Conservation (phyloP, 805 yeast species). For the Starmerella asiatica region DNA sequence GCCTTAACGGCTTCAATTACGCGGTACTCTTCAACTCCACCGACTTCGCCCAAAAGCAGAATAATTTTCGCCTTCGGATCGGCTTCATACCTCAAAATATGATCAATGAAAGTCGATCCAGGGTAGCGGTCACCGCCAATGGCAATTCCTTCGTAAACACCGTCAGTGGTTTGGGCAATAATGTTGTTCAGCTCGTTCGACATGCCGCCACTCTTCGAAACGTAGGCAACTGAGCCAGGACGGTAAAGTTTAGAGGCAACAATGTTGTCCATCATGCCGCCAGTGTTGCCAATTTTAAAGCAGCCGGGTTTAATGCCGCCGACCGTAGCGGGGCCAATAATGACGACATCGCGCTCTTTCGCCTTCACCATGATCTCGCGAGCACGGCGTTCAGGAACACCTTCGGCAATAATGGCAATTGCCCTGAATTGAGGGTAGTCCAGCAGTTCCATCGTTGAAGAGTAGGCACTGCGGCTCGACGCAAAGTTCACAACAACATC, state of each 20-base stretch:
- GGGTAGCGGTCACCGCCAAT: slow-evolving; percentile 67
- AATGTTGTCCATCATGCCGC: slow-evolving; percentile 40
- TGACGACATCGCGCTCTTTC: slow-evolving; percentile 33
- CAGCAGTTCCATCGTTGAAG: slow-evolving; percentile 35
- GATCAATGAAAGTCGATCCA: slow-evolving; percentile 58
- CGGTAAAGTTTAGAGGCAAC: slow-evolving; percentile 37
- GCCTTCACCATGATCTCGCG: slow-evolving; percentile 35
- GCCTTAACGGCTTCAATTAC: slow-evolving; percentile 54
- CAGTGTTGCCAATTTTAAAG: slow-evolving; percentile 38
- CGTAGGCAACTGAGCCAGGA: slow-evolving; percentile 37
- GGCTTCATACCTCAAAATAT: slow-evolving; percentile 47
- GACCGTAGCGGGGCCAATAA: slow-evolving; percentile 37
- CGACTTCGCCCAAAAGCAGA: slow-evolving; percentile 55
- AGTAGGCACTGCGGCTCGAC: slow-evolving; percentile 35
- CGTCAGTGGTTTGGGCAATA: slow-evolving; percentile 34
- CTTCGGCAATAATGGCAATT: slow-evolving; percentile 37
- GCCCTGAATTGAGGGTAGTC: slow-evolving; percentile 36
- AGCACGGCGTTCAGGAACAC: slow-evolving; percentile 38
- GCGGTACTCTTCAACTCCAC: slow-evolving; percentile 63
- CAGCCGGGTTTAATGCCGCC: slow-evolving; percentile 39
- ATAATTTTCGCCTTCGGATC: slow-evolving; percentile 56
- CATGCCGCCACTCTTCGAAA: slow-evolving; percentile 38
- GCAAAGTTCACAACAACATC: slow-evolving; percentile 38
- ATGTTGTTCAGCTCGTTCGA: slow-evolving; percentile 37
- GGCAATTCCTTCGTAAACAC: slow-evolving; percentile 46